Evolutionary conservation across 1,284 basidiomycete genomes (phyloP).

Genomic region (Ustilago esculenta): DNA sequence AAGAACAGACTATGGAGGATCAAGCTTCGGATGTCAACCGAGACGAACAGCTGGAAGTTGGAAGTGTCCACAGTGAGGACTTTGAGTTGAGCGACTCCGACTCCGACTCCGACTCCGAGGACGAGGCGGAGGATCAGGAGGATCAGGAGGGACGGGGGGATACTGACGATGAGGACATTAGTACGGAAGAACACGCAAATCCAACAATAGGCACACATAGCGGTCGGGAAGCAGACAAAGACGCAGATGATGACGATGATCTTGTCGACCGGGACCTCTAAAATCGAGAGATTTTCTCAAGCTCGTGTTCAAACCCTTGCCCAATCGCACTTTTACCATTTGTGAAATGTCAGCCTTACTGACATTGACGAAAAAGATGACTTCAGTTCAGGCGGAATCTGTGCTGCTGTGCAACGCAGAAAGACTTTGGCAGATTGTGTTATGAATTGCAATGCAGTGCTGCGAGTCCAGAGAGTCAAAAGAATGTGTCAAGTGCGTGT

Average conservation of each 20-base stretch:
- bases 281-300: no score
- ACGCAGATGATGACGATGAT: constrained; percentile 30
- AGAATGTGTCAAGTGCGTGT: not conserved
- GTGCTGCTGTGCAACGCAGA: no score
- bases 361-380: no score
- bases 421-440: no score
- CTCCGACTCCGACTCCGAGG: no score
- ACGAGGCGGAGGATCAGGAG: not conserved
- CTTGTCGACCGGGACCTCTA: constrained; percentile 38
- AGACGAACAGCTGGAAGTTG: constrained; percentile 15
- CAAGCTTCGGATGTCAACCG: no score
- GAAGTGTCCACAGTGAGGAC: constrained; percentile 48
- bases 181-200: constrained; percentile 21
- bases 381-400: no score
- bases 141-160: constrained; percentile 4
- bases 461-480: no score
- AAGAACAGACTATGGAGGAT: constrained; percentile 11
- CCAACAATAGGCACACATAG: no score
- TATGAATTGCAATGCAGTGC: no score
- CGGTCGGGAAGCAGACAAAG: not conserved
- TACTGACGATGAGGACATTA: not conserved
- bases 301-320: no score
- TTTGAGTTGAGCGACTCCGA: constrained; percentile 27
- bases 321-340: not conserved
- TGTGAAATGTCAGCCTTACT: not conserved